These are phyloP conservation scores for Curvularia sp. DNA, from an alignment of 2,329 filamentous ascomycete genomes.

Conservation along the genomic window DNA sequence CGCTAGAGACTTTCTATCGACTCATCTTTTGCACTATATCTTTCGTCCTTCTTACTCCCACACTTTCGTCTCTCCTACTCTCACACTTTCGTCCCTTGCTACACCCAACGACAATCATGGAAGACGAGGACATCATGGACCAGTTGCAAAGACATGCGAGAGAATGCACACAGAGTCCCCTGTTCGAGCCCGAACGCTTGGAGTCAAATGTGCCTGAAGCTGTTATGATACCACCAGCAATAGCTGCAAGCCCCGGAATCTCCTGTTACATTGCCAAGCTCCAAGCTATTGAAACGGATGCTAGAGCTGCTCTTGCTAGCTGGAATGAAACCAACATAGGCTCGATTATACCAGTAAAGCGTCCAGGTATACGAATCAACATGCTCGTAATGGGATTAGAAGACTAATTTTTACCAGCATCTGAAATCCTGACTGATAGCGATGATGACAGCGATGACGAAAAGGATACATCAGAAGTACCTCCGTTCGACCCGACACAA, in stretches of 20 bases:
- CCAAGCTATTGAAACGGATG: not conserved
- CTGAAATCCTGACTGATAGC: not conserved
- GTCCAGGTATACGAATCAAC: slow-evolving; percentile 10
- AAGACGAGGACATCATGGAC: not conserved
- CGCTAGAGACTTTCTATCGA: not conserved
- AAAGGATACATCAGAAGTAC: not conserved
- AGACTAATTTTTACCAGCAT: not conserved
- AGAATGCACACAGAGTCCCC: not conserved
- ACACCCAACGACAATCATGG: not conserved
- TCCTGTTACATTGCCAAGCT: not conserved
- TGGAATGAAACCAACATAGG: not conserved
- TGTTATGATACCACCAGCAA: not conserved
- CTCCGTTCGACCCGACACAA: slow-evolving; percentile 15
- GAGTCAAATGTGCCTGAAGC: not conserved
- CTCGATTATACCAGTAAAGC: not conserved
- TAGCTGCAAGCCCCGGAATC: not conserved
- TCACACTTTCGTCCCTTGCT: no score
- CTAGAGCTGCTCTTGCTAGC: not conserved
- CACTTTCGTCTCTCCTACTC: no score
- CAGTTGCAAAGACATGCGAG: not conserved
- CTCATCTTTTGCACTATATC: not conserved
- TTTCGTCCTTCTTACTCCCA: not conserved
- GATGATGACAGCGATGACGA: slow-evolving; percentile 5
- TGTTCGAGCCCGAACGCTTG: slow-evolving; percentile 5
- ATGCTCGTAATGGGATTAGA: not conserved